phyloP scores from a whole-genome alignment of 768 basidiomycete species.

The Pholiota microspora region DNA sequence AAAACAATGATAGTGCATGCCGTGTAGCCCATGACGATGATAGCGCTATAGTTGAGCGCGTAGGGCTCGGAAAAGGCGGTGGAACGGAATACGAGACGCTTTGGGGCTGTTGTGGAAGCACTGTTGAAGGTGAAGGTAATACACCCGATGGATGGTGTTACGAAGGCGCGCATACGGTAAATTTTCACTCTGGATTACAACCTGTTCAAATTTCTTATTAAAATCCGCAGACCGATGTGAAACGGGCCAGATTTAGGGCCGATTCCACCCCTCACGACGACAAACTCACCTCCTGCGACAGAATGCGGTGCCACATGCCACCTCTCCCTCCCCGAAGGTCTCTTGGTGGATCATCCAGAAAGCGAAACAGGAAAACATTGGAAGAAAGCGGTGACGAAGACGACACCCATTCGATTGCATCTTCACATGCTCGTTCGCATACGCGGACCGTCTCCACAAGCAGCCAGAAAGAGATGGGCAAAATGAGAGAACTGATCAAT shows the following conservation, averaged over 20 bases:
- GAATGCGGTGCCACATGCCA: constrained; percentile 52
- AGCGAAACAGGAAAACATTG: constrained; percentile 24
- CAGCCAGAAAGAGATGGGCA: constrained; percentile 10
- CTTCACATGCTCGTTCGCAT: constrained; percentile 11
- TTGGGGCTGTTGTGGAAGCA: constrained; percentile 74
- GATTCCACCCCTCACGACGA: constrained; percentile 70
- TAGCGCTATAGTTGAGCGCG: constrained; percentile 69
- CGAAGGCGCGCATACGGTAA: constrained; percentile 75
- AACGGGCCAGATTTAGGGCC: constrained; percentile 75
- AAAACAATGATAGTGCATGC: constrained; percentile 72
- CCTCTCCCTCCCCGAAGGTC: constrained; percentile 21
- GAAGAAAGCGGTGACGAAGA: constrained; percentile 10
- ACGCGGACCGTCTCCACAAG: constrained; percentile 5
- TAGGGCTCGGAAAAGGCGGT: constrained; percentile 29
- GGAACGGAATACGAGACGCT: constrained; percentile 48
- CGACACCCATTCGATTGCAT: constrained; percentile 8
- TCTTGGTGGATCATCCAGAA: constrained; percentile 23
- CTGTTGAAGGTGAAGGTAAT: constrained; percentile 73
- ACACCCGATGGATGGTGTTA: constrained; percentile 88
- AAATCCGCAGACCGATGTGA: constrained; percentile 55
- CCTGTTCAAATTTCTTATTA: neutral
- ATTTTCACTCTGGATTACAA: constrained; percentile 24
- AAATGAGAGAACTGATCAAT: constrained; percentile 1
- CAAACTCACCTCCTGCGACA: constrained; percentile 61
- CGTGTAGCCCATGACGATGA: constrained; percentile 78